Evolutionary conservation across 108 stramenopile species (phyloP), one percentile per base, ranked within the genome.

Genomic region (Schizochytrium sp.): DNA sequence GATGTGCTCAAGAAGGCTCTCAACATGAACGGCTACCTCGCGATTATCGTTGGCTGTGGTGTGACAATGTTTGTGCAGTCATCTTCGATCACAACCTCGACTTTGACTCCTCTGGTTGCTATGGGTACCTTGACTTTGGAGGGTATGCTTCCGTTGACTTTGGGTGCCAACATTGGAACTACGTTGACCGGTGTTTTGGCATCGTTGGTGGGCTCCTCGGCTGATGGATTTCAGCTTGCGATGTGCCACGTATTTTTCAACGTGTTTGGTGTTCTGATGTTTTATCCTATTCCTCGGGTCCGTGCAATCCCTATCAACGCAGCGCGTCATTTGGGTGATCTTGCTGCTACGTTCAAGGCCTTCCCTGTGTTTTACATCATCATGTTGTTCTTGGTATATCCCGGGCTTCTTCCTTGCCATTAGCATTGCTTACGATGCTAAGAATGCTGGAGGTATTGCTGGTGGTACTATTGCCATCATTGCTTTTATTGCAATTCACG

Each of bases 1-100:
- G 59, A 60, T n/a, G 1, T 60, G 17, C 59, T 60, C 28, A 17
- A 60, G 28, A 60, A 60, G 59, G 59, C 59, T n/a, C 1, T 60
- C 19, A 60, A 60, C 59, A 60, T 60, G 59, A 60, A 60, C 59
- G 59, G 59, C 59, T 60, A 60, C 59, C 59, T 60, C 59, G 59
- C 59, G 19, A 60, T 60, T n/a, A 17, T 60, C 28, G 59, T 60
- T n/a, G 59, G 59, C 59, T 60, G 59, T n/a, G 59, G 59, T 60
- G 59, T 60, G 59, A 60, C 59, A 15, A 60, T 60, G 59, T 60
- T 60, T 60, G 59, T 60, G 59, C 59, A 60, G 59, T 60, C 59
- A 1, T 60, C 59, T n/a, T 60, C 59, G 19, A 60, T 60, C 59
- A 60, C 59, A 15, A 60, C 59, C 59, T 60, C 59, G 1, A 60